Conservation (phyloP, 1,284 basidiomycete genomes). For the Ceraceosorus bombacis region DNA sequence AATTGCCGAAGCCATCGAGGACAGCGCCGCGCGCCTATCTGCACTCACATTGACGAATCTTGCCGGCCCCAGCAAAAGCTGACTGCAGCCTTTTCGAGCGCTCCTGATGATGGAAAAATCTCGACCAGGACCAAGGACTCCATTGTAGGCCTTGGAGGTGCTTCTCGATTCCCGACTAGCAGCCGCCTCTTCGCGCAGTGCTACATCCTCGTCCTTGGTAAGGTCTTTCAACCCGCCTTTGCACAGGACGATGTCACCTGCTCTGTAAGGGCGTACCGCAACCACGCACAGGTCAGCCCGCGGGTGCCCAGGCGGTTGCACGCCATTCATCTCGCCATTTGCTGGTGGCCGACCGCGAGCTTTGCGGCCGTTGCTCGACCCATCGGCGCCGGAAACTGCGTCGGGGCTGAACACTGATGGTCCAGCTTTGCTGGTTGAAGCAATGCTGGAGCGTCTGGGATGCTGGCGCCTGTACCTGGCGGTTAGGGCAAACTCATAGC, state of each 20-base stretch:
- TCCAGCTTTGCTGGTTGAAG: neutral
- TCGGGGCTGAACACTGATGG: neutral
- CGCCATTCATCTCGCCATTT: slow-evolving; percentile 55
- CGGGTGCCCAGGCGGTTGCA: neutral
- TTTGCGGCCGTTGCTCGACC: slow-evolving; percentile 9
- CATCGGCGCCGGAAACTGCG: neutral
- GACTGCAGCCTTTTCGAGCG: slow-evolving; percentile 79
- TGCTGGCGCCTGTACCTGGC: slow-evolving; percentile 29
- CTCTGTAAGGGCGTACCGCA: slow-evolving; percentile 65
- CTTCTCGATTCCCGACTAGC: slow-evolving; percentile 26
- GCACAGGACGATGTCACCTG: slow-evolving; percentile 67
- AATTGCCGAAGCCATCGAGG: too few relatives aligned
- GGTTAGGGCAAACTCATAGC: slow-evolving; percentile 44
- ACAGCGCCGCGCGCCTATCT: too few relatives aligned
- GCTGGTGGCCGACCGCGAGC: slow-evolving; percentile 16
- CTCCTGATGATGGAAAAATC: slow-evolving; percentile 89
- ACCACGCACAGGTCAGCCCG: slow-evolving; percentile 75
- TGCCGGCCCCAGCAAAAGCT: slow-evolving; percentile 82
- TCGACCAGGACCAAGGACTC: slow-evolving; percentile 57
- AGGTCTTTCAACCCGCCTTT: slow-evolving; percentile 53
- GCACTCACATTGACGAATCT: slow-evolving; percentile 81
- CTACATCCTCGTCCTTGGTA: slow-evolving; percentile 47
- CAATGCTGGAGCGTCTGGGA: neutral
- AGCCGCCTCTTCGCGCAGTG: slow-evolving; percentile 65
- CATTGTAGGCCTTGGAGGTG: slow-evolving; percentile 49